phyloP scores from a whole-genome alignment of 306 rosid genomes.

The Sicyos baderoa region DNA sequence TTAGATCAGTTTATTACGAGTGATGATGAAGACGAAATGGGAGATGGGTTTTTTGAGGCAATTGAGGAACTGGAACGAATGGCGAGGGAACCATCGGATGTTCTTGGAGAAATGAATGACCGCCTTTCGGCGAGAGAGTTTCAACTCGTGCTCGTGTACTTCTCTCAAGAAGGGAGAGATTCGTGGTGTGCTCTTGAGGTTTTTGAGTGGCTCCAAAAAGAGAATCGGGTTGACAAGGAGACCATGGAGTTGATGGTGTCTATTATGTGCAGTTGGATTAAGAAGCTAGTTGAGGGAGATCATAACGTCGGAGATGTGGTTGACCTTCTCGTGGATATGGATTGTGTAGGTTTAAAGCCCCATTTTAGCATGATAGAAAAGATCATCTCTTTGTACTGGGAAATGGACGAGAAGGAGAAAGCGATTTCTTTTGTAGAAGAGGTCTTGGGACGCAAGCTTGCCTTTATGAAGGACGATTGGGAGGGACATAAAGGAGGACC shows the following conservation, averaged over 20 bases:
- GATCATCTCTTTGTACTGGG: slow-evolving; percentile 93
- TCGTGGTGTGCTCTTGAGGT: slow-evolving; percentile 98
- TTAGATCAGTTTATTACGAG: slow-evolving; percentile 79
- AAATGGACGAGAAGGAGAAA: slow-evolving; percentile 68
- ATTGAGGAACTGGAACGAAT: slow-evolving; percentile 87
- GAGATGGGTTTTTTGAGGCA: slow-evolving; percentile 87
- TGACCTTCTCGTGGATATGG: slow-evolving; percentile 93
- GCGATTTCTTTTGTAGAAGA: slow-evolving; percentile 66
- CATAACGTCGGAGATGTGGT: slow-evolving; percentile 65
- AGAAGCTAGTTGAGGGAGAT: slow-evolving; percentile 62
- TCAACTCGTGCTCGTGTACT: slow-evolving; percentile 84
- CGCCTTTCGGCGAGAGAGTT: slow-evolving; percentile 77
- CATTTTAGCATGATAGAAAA: slow-evolving; percentile 89
- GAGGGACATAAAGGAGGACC: slow-evolving; percentile 81
- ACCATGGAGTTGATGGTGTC: slow-evolving; percentile 97
- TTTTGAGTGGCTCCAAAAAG: slow-evolving; percentile 93
- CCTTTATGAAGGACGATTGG: slow-evolving; percentile 32
- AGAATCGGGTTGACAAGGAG: slow-evolving; percentile 86
- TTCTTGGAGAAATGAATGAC: slow-evolving; percentile 87
- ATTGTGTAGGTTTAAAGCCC: slow-evolving; percentile 88
- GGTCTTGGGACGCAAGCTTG: slow-evolving; percentile 60
- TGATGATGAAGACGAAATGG: slow-evolving; percentile 76
- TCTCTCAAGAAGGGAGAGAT: slow-evolving; percentile 94
- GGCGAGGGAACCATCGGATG: slow-evolving; percentile 94
- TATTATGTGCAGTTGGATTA: slow-evolving; percentile 87